phyloP scores from a whole-genome alignment of 2,329 filamentous ascomycete species.

The Calonectria multiphialidica region DNA sequence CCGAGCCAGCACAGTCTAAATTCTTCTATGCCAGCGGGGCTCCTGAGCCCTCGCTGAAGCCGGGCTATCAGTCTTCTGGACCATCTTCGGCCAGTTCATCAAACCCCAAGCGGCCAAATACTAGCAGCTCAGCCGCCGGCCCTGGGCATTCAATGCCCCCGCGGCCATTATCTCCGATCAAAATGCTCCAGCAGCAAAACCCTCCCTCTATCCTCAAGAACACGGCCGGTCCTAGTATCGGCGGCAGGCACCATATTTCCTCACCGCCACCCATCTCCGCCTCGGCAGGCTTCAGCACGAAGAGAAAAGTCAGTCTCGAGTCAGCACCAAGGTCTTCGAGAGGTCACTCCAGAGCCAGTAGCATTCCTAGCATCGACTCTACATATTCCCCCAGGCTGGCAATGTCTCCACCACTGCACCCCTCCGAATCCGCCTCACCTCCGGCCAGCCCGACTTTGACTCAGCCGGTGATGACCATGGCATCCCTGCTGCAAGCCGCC shows the following conservation, averaged over 20 bases:
- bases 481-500: constrained; percentile 67
- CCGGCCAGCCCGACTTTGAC: constrained; percentile 47
- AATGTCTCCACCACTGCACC: constrained; percentile 45
- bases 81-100: constrained; percentile 61
- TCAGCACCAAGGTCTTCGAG: constrained; percentile 50
- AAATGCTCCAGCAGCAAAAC: constrained; percentile 45
- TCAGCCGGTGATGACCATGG: constrained; percentile 60
- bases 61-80: constrained; percentile 50
- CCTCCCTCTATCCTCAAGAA: constrained; percentile 37
- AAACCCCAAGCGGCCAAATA: constrained; percentile 58
- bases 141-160: constrained; percentile 42
- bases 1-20: constrained; percentile 64
- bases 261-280: constrained; percentile 54
- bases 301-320: constrained; percentile 59
- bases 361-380: constrained; percentile 51
- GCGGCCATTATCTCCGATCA: constrained; percentile 66
- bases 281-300: constrained; percentile 43
- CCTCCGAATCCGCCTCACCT: constrained; percentile 54
- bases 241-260: constrained; percentile 46
- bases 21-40: constrained; percentile 82
- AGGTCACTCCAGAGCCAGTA: constrained; percentile 57
- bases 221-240: constrained; percentile 28
- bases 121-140: constrained; percentile 42
- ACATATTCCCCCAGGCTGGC: constrained; percentile 50
- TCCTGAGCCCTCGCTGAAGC: constrained; percentile 58